These are phyloP conservation scores for Zymoseptoria brevis DNA, from an alignment of 2,329 filamentous ascomycete species.

Conservation along the genomic window DNA sequence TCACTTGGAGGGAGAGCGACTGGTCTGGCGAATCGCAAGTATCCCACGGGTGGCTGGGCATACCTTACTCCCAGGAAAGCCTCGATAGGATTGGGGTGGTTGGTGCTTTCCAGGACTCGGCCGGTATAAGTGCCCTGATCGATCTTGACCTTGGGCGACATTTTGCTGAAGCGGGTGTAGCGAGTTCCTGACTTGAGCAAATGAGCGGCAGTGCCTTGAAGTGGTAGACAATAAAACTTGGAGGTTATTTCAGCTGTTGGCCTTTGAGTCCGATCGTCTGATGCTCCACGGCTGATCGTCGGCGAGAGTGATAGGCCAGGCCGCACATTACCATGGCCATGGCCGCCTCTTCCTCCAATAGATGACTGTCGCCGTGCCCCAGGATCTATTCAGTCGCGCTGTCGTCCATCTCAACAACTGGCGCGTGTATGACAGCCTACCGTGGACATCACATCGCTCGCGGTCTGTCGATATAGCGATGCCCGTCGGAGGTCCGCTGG, in stretches of 20 bases:
- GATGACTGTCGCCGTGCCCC: background rate
- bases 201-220: background rate
- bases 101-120: background rate
- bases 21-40: conserved; percentile 27
- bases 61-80: conserved; percentile 28
- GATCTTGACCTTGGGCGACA: background rate
- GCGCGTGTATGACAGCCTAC: no score
- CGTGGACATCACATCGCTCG: no score
- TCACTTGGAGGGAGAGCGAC: background rate
- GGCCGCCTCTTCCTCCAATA: background rate
- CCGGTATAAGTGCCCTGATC: background rate
- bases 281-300: background rate
- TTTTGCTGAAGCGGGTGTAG: background rate
- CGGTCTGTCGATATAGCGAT: background rate
- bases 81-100: background rate
- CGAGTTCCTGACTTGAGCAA: no score
- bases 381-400: background rate
- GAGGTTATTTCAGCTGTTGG: background rate
- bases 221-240: background rate
- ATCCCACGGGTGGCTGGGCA: conserved; percentile 28
- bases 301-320: background rate
- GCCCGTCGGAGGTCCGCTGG: background rate
- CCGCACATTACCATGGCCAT: background rate
- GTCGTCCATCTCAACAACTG: background rate
- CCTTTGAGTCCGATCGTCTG: background rate